phyloP scores from a whole-genome alignment of 257 asterid genomes.

The Ligustrum vulgare region DNA sequence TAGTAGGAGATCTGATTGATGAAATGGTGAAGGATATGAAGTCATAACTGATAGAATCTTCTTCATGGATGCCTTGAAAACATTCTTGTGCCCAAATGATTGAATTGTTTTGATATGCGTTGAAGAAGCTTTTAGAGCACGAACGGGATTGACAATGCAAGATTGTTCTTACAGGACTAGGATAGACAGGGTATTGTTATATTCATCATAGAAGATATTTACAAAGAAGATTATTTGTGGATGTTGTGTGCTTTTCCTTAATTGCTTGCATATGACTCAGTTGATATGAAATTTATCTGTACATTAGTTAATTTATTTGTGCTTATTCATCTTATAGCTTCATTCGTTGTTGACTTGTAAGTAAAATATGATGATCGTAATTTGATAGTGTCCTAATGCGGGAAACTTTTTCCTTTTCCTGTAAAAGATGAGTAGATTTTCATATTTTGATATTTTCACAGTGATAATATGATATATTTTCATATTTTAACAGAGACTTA shows the following conservation, averaged over 20 bases:
- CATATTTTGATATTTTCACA: neutral
- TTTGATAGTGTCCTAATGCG: too few species aligned
- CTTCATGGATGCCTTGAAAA: constrained; percentile 3
- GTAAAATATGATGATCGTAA: neutral
- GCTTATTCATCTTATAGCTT: neutral
- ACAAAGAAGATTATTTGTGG: neutral
- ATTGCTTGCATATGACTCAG: neutral
- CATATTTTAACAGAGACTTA: too few species aligned
- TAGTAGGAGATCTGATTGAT: constrained; percentile 61
- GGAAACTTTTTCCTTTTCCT: neutral
- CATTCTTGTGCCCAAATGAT: constrained; percentile 8
- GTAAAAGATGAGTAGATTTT: neutral
- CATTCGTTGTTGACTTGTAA: neutral
- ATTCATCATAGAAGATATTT: neutral
- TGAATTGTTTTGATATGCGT: constrained; percentile 1
- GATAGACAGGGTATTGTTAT: neutral
- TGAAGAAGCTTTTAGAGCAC: neutral
- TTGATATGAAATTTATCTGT: neutral
- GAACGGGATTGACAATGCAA: neutral
- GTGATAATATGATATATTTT: too few species aligned
- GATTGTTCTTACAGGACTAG: neutral
- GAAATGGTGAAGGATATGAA: constrained; percentile 55
- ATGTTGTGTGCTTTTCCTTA: neutral
- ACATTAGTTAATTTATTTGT: neutral
- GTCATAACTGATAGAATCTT: neutral